Conservation (phyloP, 176 grass and related monocot species). For the Carex parvula region DNA sequence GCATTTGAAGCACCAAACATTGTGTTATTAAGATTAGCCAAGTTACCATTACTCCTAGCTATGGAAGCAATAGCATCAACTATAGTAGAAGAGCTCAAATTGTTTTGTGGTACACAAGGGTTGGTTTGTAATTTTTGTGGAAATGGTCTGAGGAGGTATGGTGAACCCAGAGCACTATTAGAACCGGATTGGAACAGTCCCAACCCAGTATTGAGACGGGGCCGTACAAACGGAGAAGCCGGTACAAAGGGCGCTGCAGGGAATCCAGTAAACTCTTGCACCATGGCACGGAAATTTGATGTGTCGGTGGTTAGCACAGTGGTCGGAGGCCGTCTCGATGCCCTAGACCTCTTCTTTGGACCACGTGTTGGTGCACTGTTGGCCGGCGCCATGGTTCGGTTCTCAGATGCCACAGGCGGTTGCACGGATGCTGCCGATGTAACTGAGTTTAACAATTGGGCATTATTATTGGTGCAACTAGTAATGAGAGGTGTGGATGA, state of each 20-base stretch:
- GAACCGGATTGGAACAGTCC: conserved; percentile 20
- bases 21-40: conserved; percentile 16
- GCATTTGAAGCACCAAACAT: conserved; percentile 16
- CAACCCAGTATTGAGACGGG: conserved; percentile 42
- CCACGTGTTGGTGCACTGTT: conserved; percentile 17
- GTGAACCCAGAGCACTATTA: neutral
- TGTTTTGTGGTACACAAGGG: neutral
- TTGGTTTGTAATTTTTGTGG: conserved; percentile 27
- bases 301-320: conserved; percentile 87
- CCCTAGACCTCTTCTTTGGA: conserved; percentile 72
- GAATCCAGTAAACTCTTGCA: conserved; percentile 97
- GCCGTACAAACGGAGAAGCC: conserved; percentile 30
- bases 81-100: conserved; percentile 11
- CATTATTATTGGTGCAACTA: neutral
- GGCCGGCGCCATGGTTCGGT: neutral
- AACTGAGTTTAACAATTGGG: neutral
- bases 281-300: conserved; percentile 88
- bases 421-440: conserved; percentile 14
- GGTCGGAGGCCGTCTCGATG: conserved; percentile 70
- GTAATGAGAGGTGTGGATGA: conserved; percentile 1
- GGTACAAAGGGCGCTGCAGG: conserved; percentile 56
- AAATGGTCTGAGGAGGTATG: conserved; percentile 31
- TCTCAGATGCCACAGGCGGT: conserved; percentile 2
- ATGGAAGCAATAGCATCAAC: conserved; percentile 36
- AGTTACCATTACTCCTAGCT: conserved; percentile 15